Percentiles rank a stretch among this genome's conserved stretches.
Evolutionary conservation across 176 grass and related monocot genomes (phyloP).

Genomic region (Oryza australiensis): DNA sequence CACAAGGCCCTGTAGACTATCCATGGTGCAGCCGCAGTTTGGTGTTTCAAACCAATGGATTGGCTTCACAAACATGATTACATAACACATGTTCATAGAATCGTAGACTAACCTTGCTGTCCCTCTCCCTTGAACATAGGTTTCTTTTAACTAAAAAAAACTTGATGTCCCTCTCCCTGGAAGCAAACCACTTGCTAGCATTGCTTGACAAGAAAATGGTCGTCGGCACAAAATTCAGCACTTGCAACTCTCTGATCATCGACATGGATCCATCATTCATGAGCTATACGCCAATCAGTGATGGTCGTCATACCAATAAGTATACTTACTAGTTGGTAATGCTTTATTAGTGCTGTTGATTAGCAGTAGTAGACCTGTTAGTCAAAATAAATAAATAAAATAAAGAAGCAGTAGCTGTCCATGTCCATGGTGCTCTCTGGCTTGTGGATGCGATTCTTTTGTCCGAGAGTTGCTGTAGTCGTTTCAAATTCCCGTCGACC

Average conservation of each 20-base stretch:
- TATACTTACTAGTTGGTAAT: neutral
- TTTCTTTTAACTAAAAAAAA: neutral
- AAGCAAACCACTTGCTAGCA: neutral
- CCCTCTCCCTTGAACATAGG: neutral
- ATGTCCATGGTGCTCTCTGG: neutral
- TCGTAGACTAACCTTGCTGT: neutral
- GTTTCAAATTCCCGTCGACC: neutral
- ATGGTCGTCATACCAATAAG: neutral
- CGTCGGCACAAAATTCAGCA: neutral
- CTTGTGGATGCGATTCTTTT: neutral
- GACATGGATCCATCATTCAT: neutral
- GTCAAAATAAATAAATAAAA: neutral
- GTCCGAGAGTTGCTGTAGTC: neutral
- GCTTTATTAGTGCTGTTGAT: neutral
- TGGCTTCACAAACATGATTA: neutral
- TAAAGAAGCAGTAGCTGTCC: neutral
- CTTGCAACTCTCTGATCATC: neutral
- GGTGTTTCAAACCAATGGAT: neutral
- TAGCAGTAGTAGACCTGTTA: neutral
- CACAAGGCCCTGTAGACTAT: neutral
- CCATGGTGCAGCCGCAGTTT: neutral
- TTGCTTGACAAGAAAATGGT: neutral
- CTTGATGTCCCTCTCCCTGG: neutral
- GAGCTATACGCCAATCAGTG: neutral
- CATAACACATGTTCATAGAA: neutral